These are phyloP conservation scores for Aspergillus thermomutatus DNA, from an alignment of 2,329 filamentous ascomycete genomes.

Conservation along the genomic window DNA sequence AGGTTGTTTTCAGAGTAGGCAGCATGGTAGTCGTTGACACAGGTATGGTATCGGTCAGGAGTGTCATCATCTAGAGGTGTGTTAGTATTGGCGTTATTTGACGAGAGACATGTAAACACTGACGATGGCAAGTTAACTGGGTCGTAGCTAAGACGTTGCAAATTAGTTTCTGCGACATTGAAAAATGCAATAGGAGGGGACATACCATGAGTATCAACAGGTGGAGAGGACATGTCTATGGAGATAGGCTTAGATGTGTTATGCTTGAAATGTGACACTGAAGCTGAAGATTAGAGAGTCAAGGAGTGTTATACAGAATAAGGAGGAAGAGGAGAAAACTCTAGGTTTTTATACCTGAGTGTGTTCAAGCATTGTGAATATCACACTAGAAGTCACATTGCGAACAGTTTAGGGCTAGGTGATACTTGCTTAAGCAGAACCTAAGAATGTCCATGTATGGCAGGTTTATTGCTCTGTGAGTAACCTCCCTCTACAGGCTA, in stretches of 20 bases:
- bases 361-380: neutral
- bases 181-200: neutral
- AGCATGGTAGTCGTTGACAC: slow-evolving; percentile 19
- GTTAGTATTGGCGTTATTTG: neutral
- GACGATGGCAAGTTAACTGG: neutral
- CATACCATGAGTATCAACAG: neutral
- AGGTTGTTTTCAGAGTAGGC: slow-evolving; percentile 15
- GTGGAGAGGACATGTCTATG: neutral
- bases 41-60: slow-evolving; percentile 20
- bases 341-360: neutral
- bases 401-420: neutral
- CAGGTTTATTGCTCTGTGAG: too few species aligned
- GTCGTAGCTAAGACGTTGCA: neutral
- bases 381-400: neutral
- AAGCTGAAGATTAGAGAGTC: neutral
- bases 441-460: neutral
- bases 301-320: neutral
- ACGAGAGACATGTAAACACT: neutral
- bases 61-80: slow-evolving; percentile 2
- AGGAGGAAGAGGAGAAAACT: neutral
- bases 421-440: neutral
- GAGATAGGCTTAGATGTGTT: neutral
- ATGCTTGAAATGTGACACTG: too few species aligned
- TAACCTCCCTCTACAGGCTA: too few species aligned
- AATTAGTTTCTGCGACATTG: neutral